Base-by-base conservation (phyloP, 805 yeast species). In the Blastobotrys attinorum region DNA sequence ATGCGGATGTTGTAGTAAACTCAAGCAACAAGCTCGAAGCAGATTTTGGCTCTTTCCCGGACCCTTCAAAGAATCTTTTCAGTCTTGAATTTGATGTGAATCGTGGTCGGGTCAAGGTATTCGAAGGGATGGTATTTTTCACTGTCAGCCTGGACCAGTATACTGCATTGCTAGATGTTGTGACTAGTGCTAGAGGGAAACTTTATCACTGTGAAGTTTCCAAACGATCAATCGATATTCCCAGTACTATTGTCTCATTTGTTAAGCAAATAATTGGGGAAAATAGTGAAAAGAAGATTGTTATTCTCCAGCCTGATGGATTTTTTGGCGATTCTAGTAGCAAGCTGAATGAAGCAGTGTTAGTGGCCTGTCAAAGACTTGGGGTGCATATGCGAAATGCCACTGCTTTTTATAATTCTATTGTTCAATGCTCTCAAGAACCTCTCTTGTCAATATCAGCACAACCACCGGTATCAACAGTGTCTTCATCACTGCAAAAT, bases 111-210 rank as follows among this genome's bases (percentile, higher is more conserved):
- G 6, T 13, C 1, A 31, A 44, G 1, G 41, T 66, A 4, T 49
- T 67, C 31, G 39, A 47, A 1, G 54, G 54, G 0, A 32, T 50
- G n/a, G 27, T 44, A 0, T 61, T 69, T 35, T 38, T 60, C 2
- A 56, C 60, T 41, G 43, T 55, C 8, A 60, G 57, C 32, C 13
- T 37, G 15, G 40, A 37, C 1, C 63, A 57, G 23, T 52, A 37
- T 21, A 54, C 48, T 0, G 49, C 51, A 2, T 39, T 66, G 17
- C 36, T 45, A 3, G 52, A 54, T 0, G 54, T 56, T 0, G 44
- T 67, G 11, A 39, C 48, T 8, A 51, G 51, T 4, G 62, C 61
- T 1, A 59, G 57, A 2, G 67, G 61, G 0, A 21, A 35, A n/a
- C 10, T 16, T 34, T 7, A 6, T 6, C 20, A 34, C 13, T n/a